These are phyloP conservation scores for Chaetoscypha palmicola DNA, from an alignment of 2,329 filamentous ascomycete species.

Conservation along the genomic window DNA sequence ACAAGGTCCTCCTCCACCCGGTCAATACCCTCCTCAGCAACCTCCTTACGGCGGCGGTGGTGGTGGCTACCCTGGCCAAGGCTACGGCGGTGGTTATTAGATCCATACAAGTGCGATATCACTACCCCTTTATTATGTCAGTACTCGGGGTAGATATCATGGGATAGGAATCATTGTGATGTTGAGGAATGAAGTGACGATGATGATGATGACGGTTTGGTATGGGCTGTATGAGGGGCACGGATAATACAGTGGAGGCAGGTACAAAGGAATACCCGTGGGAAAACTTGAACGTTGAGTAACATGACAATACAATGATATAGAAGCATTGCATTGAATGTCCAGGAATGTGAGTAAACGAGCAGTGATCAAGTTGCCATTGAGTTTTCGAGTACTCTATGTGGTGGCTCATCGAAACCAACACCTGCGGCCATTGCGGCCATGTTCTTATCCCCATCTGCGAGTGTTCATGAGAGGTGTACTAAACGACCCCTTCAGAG, in stretches of 20 bases:
- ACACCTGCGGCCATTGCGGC: no score
- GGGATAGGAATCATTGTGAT: background rate
- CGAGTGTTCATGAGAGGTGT: background rate
- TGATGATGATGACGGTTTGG: background rate
- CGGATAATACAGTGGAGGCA: background rate
- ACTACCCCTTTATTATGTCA: no score
- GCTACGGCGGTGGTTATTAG: slow-evolving; percentile 8
- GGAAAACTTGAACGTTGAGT: background rate
- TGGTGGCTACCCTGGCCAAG: slow-evolving; percentile 3
- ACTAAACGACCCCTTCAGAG: slow-evolving; percentile 4
- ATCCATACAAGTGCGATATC: no score
- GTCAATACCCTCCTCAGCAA: slow-evolving; percentile 11
- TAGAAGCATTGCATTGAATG: background rate
- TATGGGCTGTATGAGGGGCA: background rate
- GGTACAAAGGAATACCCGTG: background rate
- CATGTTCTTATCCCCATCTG: background rate
- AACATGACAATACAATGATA: background rate
- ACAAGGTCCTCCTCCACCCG: slow-evolving; percentile 1
- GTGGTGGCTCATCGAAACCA: no score
- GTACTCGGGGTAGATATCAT: background rate
- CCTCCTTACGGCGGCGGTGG: slow-evolving; percentile 11
- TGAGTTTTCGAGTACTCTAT: no score
- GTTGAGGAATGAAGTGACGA: background rate
- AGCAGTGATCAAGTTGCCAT: no score
- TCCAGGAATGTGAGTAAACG: background rate